These are phyloP conservation scores for Fusarium sp. DNA, from an alignment of 2,329 filamentous ascomycete species.

Conservation along the genomic window DNA sequence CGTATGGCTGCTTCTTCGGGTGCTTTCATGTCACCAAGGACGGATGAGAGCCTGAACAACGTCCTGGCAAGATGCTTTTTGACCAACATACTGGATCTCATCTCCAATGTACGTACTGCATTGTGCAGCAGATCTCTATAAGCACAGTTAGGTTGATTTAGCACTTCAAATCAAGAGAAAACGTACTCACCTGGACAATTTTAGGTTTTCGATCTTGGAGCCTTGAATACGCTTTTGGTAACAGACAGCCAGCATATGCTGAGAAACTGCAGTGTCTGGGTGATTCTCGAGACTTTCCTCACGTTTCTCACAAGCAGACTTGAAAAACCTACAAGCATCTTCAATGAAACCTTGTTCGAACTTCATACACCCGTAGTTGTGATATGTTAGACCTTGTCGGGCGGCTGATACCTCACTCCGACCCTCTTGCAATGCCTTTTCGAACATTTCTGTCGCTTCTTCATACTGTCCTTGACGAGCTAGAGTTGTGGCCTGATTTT, in stretches of 20 bases:
- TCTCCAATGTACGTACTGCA: neutral
- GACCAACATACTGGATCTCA: neutral
- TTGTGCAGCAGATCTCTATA: neutral
- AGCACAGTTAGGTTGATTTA: no score
- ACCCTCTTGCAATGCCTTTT: neutral
- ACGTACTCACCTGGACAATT: neutral
- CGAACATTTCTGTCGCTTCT: neutral
- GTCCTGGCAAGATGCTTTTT: neutral
- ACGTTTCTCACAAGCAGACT: neutral
- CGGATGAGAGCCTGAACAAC: neutral
- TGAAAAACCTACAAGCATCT: neutral
- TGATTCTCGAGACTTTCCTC: neutral
- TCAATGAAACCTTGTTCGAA: neutral
- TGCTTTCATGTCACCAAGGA: neutral
- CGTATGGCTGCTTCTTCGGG: neutral
- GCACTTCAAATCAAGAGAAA: no score
- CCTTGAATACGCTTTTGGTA: neutral
- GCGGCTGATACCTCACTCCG: neutral
- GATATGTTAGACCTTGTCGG: neutral
- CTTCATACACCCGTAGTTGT: neutral
- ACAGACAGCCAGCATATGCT: neutral
- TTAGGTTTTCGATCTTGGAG: neutral
- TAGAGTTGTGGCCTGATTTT: neutral
- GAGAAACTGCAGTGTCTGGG: neutral
- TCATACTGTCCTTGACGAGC: neutral